Evolutionary conservation across 768 basidiomycete species (phyloP), one percentile per base, ranked within the genome.

Genomic region (Ramaria sp.): DNA sequence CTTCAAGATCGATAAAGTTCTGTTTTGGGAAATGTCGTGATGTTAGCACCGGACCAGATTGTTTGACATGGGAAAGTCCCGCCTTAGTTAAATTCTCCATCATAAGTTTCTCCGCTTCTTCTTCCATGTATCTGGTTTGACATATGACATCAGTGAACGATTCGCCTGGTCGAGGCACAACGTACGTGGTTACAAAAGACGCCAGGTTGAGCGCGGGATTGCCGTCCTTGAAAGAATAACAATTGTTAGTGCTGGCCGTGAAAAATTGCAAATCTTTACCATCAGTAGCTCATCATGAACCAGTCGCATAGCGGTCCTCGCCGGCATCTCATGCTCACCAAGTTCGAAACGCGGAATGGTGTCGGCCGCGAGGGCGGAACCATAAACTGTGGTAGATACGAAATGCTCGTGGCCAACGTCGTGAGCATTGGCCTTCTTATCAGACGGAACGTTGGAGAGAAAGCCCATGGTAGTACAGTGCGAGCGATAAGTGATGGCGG

Each of bases 1-100:
- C 83, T 63, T 83, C 82, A n/a, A 76, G 70, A 68, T 84, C 83
- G 33, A 83, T 80, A 19, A 80, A 72, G 63, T 84, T 86, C 68
- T 55, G n/a, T 15, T 7, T 33, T 27, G 27, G 38, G 47, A 50
- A 24, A 22, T 31, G 47, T 6, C 17, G 24, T 47, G 34, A 10
- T 13, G 34, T 37, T 37, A 37, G 34, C 9, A 3, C 13, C 34
- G 4, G 34, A 13, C 34, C 34, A 37, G 10, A 13, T 10, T 37
- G 24, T 30, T 31, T 3, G 17, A 48, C 43, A 17, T 27, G 13
- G 13, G 33, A 30, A 22, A 30, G 6, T 17, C 38, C n/a, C 43
- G 37, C 51, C 59, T 83, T 83, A 68, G 74, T 77, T 58, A 83
- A 68, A 63, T 84, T 83, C 67, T 84, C 82, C 64, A 77, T 70